Evolutionary conservation across 495 filamentous ascomycete genomes (phyloP), one percentile per base, ranked within the genome.

Genomic region (Annulohypoxylon moriforme): DNA sequence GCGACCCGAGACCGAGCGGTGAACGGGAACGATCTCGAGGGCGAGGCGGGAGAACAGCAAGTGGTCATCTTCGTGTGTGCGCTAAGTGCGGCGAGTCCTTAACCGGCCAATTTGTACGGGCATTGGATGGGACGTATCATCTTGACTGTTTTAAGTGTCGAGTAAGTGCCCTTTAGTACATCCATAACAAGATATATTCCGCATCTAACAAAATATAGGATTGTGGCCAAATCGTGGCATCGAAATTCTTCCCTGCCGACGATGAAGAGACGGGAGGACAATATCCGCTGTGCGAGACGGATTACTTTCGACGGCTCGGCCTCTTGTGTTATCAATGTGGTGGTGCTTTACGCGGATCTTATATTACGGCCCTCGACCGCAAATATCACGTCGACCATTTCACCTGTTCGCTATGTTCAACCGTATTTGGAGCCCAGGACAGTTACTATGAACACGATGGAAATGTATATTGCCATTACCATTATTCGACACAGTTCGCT

Each of bases 381-480:
- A 99, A 99, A 80, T 99, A 98, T 76, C 96, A 99, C 78, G 96
- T 99, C 67, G 96, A 98, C 74, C 96, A 99, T 81, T 99, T 99
- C 77, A 99, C 96, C 29, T 99, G 96, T 80, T 97, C 94, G 14
- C 90, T 97, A 58, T 99, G 96, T 78, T 94, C 95, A 4, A 97
- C 95, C 0, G 93, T 99, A 0, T 99, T 99, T 77, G 96, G 96
- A 42, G 96, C 96, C 10, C 92, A 96, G 74, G 96, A 99, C 80
- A 97, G 93, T 69, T 99, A 99, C 78, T 99, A 99, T 78, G 96
- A 99, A 76, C 96, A 99, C 68, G 94, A 98, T 71, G 90, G 94
- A 62, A 92, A 93, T 65, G 96, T 99, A 10, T 99, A 97, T 77
- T 99, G 96, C 77, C 96, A 99, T 75, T 99, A 96, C 75, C 96